Percentiles rank a stretch among this genome's conserved stretches.
Conservation (phyloP, 2,329 filamentous ascomycete genomes). For the Sphaerostilbella broomeana region DNA sequence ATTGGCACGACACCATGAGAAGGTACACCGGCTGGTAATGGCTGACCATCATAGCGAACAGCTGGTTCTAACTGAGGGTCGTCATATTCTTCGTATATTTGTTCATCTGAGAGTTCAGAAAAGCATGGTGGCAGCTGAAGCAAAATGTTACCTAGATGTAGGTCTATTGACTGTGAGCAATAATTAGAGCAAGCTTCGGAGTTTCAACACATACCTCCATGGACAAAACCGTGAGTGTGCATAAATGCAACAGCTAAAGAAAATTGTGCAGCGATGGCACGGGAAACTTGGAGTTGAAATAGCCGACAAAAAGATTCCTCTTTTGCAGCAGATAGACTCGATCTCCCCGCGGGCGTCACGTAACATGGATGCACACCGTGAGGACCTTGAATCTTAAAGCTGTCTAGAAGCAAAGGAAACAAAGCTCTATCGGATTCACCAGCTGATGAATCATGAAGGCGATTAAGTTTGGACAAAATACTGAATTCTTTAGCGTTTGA, state of each 20-base stretch:
- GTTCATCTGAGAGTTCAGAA: slow-evolving; percentile 17
- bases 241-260: slow-evolving; percentile 25
- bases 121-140: slow-evolving; percentile 20
- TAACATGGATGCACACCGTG: slow-evolving; percentile 26
- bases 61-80: slow-evolving; percentile 20
- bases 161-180: too few species aligned
- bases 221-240: slow-evolving; percentile 24
- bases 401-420: slow-evolving; percentile 20
- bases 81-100: slow-evolving; percentile 23
- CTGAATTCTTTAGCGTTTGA: slow-evolving; percentile 17
- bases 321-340: slow-evolving; percentile 20
- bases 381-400: slow-evolving; percentile 20
- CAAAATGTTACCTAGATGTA: slow-evolving; percentile 31
- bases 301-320: slow-evolving; percentile 14
- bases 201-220: slow-evolving; percentile 28
- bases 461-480: slow-evolving; percentile 17
- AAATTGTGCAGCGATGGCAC: slow-evolving; percentile 24
- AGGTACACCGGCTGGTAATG: slow-evolving; percentile 23
- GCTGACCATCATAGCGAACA: slow-evolving; percentile 15
- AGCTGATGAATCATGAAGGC: background rate
- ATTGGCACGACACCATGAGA: slow-evolving; percentile 23
- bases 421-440: slow-evolving; percentile 1
- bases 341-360: slow-evolving; percentile 22
- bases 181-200: too few species aligned
- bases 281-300: slow-evolving; percentile 22